A percentile compares a stretch with the other conserved stretches of the same genome.
These are phyloP conservation scores for Trypanosoma mega DNA, from an alignment of 208 protist genomes.

Conservation along the genomic window DNA sequence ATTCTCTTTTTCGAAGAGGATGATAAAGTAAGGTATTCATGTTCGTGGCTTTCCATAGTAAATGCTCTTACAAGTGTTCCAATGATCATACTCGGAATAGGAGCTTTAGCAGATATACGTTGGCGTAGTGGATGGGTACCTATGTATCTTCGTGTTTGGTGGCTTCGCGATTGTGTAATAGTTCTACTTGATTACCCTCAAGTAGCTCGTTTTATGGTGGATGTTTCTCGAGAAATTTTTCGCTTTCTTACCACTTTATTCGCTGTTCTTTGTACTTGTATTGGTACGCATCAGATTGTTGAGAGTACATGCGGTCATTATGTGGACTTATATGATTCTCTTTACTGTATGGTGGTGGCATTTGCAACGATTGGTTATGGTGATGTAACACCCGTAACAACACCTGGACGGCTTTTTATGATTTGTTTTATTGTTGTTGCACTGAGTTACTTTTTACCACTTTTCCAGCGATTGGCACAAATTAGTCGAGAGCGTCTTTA, in stretches of 20 bases:
- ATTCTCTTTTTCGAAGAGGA: conserved; percentile 61
- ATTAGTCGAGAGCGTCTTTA: conserved; percentile 41
- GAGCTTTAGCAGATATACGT: conserved; percentile 35
- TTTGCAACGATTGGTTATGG: conserved; percentile 82
- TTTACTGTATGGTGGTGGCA: conserved; percentile 72
- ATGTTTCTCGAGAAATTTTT: conserved; percentile 57
- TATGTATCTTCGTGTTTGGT: conserved; percentile 85
- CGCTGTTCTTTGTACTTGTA: conserved; percentile 67
- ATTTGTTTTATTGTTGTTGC: conserved; percentile 65
- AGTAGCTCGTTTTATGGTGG: conserved; percentile 45
- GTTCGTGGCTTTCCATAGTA: conserved; percentile 66
- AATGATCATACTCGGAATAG: conserved; percentile 76
- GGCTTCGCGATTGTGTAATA: conserved; percentile 59
- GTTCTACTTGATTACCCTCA: conserved; percentile 74
- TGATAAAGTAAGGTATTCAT: conserved; percentile 58
- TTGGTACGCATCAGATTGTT: conserved; percentile 73
- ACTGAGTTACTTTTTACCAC: conserved; percentile 74
- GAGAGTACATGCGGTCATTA: conserved; percentile 54
- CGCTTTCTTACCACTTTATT: conserved; percentile 66
- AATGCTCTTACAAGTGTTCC: conserved; percentile 73
- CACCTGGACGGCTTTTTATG: conserved; percentile 68
- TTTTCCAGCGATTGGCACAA: conserved; percentile 51
- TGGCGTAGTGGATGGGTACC: conserved; percentile 71
- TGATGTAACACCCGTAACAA: conserved; percentile 48
- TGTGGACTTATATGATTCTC: conserved; percentile 62